Percentiles rank a stretch among this genome's conserved stretches.
Evolutionary conservation across 129 eudicot genomes (phyloP).

Genomic region (Ambrosia artemisiifolia): DNA sequence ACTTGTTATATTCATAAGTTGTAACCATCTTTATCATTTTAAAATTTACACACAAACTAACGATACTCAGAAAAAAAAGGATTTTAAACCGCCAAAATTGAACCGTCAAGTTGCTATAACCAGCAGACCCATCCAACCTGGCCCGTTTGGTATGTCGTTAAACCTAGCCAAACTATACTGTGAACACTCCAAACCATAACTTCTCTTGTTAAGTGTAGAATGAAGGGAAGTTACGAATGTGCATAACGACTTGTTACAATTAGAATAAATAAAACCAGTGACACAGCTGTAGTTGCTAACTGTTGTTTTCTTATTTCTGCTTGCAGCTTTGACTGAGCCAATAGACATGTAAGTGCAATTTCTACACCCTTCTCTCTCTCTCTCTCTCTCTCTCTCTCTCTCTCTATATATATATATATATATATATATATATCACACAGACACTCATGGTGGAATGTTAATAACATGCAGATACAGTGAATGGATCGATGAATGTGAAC

Average conservation of each 20-base stretch:
- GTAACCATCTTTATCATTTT: background rate
- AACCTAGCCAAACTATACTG: background rate
- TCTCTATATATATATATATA: too few relatives aligned
- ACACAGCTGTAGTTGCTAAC: background rate
- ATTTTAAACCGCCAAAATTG: background rate
- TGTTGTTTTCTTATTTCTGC: background rate
- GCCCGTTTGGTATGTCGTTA: background rate
- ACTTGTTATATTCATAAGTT: background rate
- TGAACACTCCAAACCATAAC: too few relatives aligned
- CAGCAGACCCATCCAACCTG: too few relatives aligned
- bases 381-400: too few relatives aligned
- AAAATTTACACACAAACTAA: too few relatives aligned
- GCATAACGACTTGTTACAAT: background rate
- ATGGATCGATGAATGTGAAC: slow-evolving; percentile 97
- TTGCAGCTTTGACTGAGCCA: slow-evolving; percentile 86
- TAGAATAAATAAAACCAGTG: too few relatives aligned
- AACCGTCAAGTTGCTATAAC: background rate
- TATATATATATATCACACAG: background rate
- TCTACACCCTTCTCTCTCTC: background rate
- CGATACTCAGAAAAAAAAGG: background rate
- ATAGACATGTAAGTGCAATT: slow-evolving; percentile 76
- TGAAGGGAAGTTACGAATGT: too few relatives aligned
- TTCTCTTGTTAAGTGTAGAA: too few relatives aligned
- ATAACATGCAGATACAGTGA: slow-evolving; percentile 69
- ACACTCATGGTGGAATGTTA: slow-evolving; percentile 12